A percentile compares a stretch with the other conserved stretches of the same genome.
Evolutionary conservation across 1,284 basidiomycete species (phyloP).

Genomic region (Earliella scabrosa): DNA sequence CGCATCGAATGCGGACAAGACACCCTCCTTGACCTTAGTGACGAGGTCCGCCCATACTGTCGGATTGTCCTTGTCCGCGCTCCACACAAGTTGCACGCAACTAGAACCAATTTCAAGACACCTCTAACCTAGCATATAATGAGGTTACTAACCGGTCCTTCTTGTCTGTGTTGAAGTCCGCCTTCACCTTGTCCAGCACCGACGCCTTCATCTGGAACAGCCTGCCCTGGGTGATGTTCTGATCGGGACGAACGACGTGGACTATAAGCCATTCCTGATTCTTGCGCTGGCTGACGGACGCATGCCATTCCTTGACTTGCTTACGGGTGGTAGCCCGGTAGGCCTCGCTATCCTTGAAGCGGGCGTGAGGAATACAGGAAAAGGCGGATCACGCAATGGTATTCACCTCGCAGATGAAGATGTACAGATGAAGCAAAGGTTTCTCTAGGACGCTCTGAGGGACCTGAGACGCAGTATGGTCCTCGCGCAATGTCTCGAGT

Average conservation of each 20-base stretch:
- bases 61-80: slow-evolving; percentile 72
- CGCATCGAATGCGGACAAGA: slow-evolving; percentile 82
- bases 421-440: slow-evolving; percentile 85
- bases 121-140: neutral
- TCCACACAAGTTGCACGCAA: slow-evolving; percentile 82
- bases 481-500: slow-evolving; percentile 73
- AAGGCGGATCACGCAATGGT: neutral
- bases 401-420: slow-evolving; percentile 86
- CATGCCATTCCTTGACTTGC: slow-evolving; percentile 93
- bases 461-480: slow-evolving; percentile 70
- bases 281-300: slow-evolving; percentile 66
- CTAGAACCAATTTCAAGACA: slow-evolving; percentile 40
- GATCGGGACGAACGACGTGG: slow-evolving; percentile 77
- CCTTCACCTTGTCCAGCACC: slow-evolving; percentile 88
- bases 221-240: slow-evolving; percentile 59
- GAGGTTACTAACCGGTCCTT: slow-evolving; percentile 73
- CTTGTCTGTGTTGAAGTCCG: slow-evolving; percentile 92
- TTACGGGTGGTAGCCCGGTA: slow-evolving; percentile 82
- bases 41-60: slow-evolving; percentile 89
- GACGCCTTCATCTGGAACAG: slow-evolving; percentile 84
- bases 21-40: slow-evolving; percentile 88
- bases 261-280: slow-evolving; percentile 91
- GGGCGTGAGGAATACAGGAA: slow-evolving; percentile 9
- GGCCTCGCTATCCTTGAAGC: slow-evolving; percentile 76
- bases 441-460: slow-evolving; percentile 83